A percentile compares a stretch with the other conserved stretches of the same genome.
Evolutionary conservation across 2,329 filamentous ascomycete genomes (phyloP).

Genomic region (Plectosphaerella cucumerina): DNA sequence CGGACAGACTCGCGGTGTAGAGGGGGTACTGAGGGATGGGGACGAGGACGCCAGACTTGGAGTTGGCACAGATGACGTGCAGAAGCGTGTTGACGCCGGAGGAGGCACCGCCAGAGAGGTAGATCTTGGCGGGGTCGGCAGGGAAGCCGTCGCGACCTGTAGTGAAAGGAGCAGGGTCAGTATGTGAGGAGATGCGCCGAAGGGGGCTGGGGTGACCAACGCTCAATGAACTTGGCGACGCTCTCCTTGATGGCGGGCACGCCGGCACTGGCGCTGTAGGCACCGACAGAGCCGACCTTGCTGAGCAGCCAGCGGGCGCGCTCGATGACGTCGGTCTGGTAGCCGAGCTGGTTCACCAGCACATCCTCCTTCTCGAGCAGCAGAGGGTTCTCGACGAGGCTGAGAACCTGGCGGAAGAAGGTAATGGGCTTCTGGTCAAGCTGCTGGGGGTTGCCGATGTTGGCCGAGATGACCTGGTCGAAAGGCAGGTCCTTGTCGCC

Average conservation of each 20-base stretch:
- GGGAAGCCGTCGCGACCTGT: conserved; percentile 85
- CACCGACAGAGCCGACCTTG: conserved; percentile 85
- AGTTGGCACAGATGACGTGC: conserved; percentile 76
- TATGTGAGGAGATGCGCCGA: conserved; percentile 6
- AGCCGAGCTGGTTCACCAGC: conserved; percentile 71
- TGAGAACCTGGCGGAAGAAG: conserved; percentile 96
- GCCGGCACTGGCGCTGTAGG: conserved; percentile 93
- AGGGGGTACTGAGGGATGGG: conserved; percentile 96
- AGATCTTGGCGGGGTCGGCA: conserved; percentile 76
- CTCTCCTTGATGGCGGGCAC: conserved; percentile 82
- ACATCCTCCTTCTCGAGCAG: conserved; percentile 80
- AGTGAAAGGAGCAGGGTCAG: background rate
- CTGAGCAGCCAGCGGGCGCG: conserved; percentile 77
- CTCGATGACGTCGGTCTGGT: conserved; percentile 84
- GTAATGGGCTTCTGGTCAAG: conserved; percentile 98
- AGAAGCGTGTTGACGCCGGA: conserved; percentile 93
- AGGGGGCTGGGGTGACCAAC: conserved; percentile 39
- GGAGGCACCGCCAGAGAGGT: conserved; percentile 86
- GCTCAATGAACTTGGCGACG: conserved; percentile 87
- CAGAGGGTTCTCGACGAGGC: conserved; percentile 83
- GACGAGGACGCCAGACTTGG: conserved; percentile 78
- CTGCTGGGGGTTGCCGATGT: conserved; percentile 98
- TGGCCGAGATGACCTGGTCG: conserved; percentile 87
- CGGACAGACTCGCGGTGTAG: conserved; percentile 86
- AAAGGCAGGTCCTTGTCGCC: conserved; percentile 69